Base-by-base conservation (phyloP, 352 stramenopile species). In the Bremia lactucae region DNA sequence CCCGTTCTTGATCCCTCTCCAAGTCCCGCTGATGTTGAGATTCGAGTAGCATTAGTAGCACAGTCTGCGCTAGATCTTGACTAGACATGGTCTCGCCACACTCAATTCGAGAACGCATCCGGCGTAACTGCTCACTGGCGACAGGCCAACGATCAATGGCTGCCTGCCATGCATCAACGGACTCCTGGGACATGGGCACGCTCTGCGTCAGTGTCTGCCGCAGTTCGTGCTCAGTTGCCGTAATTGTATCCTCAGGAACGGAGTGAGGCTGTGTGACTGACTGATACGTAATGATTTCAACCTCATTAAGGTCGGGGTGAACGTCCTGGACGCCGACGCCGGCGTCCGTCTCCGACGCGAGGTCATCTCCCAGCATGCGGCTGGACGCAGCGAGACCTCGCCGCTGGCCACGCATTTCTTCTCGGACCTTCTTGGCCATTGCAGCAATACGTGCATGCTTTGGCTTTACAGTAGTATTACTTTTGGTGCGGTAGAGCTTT, bases 351-450 rank as follows among this genome's bases (percentile, higher is more conserved):
- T 53, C 47, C 9, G 13, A 31, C 8, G 46, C 18, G n/a, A 62
- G 36, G 26, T 60, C 57, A 7, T 49, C 57, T 5, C 31, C 41
- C 4, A 59, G 33, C 16, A 15, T 35, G 11, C 44, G 46, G 15
- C 33, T 21, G 1, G 22, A 15, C 19, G 42, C 6, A 6, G 26
- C 3, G 13, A 67, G 39, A 4, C 43, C 49, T 5, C 52, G 52
- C 31, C 53, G 50, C 36, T 61, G 57, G 25, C 40, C 48, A 10
- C 52, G 57, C 57, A 67, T 67, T 39, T 67, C 57, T 19, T 62
- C 57, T 6, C 57, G 57, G 14, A 67, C 57, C 20, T 63, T 58
- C 37, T 63, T 67, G 18, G 57, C 57, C 24, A 60, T 28, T 0
- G 31, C 21, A 2, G 52, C 48, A 2, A 43, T 42, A 4, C 57